A percentile compares a stretch with the other conserved stretches of the same genome.
phyloP scores from a whole-genome alignment of 2,329 filamentous ascomycete species.

The Ophiostoma sp. region DNA sequence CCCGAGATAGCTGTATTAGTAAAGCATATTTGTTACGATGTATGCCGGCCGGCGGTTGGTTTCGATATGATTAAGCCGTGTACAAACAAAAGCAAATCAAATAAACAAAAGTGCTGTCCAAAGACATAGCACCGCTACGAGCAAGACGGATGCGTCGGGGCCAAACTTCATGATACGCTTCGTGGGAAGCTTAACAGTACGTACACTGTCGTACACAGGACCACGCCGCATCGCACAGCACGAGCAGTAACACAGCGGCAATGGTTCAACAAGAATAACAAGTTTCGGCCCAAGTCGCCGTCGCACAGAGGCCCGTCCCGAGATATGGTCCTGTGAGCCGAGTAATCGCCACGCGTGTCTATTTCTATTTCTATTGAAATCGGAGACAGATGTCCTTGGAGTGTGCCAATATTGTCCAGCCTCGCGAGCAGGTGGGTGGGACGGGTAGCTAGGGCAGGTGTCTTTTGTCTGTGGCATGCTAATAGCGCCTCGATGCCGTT shows the following conservation, averaged over 20 bases:
- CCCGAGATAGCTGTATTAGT: no score
- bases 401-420: not conserved
- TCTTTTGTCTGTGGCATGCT: not conserved
- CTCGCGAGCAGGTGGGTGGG: not conserved
- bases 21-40: no score
- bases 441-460: no score
- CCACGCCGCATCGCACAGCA: not conserved
- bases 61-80: no score
- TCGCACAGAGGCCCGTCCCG: conserved; percentile 3
- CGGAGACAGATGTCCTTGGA: not conserved
- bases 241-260: not conserved
- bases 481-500: not conserved
- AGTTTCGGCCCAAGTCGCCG: not conserved
- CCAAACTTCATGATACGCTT: not conserved
- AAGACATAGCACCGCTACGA: no score
- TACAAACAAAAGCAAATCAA: no score
- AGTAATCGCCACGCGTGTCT: not conserved
- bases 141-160: not conserved
- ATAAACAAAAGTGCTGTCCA: no score
- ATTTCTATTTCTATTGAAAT: not conserved
- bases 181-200: no score
- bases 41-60: no score
- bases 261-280: not conserved
- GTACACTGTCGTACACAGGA: no score
- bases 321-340: not conserved